Evolutionary conservation across 75 land plant species (phyloP).

Genomic region (Isoetes taiwanensis): DNA sequence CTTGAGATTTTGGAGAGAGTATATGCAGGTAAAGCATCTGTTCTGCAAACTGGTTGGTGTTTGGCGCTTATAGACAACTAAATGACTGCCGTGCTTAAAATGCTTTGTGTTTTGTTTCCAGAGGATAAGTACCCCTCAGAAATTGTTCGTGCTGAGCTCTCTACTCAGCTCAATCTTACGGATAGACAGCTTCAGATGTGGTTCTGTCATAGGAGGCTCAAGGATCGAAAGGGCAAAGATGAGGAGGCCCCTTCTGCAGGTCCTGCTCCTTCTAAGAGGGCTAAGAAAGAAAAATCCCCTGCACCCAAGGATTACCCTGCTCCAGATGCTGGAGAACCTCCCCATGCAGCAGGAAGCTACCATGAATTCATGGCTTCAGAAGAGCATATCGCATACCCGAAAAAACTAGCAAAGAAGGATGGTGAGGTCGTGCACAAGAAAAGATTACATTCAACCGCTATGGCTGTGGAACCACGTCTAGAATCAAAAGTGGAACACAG

Average conservation of each 20-base stretch:
- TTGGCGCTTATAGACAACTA: too few species aligned
- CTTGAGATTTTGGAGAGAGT: conserved; percentile 72
- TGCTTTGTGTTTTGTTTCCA: conserved; percentile 20
- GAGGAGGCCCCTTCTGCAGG: conserved; percentile 10
- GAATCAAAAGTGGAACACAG: not conserved
- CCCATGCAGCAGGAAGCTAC: not conserved
- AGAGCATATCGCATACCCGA: conserved; percentile 10
- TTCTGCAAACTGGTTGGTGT: not conserved
- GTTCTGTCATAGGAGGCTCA: conserved; percentile 94
- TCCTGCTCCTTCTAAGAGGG: conserved; percentile 10
- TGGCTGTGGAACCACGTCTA: not conserved
- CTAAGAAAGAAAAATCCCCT: too few species aligned
- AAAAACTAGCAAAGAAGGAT: conserved; percentile 8
- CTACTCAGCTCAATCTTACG: conserved; percentile 46
- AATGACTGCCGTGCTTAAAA: not conserved
- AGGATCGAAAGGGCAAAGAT: conserved; percentile 56
- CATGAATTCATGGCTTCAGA: not conserved
- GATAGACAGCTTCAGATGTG: conserved; percentile 99
- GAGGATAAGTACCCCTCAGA: conserved; percentile 82
- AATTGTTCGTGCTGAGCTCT: conserved; percentile 49
- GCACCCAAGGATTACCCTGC: too few species aligned
- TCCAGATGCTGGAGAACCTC: not conserved
- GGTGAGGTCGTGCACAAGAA: conserved; percentile 4
- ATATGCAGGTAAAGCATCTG: conserved; percentile 39
- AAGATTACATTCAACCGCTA: conserved; percentile 12